Evolutionary conservation across 345 rosid species (phyloP).

Genomic region (Syzygium aromaticum): DNA sequence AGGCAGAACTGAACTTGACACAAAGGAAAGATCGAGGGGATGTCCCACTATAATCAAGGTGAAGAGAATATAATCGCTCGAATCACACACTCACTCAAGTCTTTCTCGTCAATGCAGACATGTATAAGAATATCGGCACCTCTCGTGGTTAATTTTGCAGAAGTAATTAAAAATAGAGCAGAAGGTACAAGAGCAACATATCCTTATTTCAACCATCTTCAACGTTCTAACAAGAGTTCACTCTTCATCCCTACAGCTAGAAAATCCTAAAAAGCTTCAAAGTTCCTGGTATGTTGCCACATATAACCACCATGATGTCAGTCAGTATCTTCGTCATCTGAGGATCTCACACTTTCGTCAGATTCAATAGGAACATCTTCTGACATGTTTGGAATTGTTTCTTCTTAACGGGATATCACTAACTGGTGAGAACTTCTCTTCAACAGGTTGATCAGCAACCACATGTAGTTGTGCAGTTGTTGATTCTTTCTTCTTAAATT

Average conservation of each 20-base stretch:
- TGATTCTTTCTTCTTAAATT: neutral
- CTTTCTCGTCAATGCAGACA: neutral
- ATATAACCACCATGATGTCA: neutral
- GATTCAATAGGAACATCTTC: neutral
- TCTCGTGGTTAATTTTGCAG: neutral
- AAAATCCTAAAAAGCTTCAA: neutral
- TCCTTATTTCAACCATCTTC: neutral
- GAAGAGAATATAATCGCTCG: no score
- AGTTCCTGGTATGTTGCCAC: neutral
- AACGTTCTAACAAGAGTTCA: neutral
- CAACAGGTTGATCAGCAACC: neutral
- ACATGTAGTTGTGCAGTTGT: accelerated
- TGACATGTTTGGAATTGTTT: neutral
- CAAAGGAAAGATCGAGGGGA: no score
- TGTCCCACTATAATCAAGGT: no score
- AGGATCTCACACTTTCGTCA: neutral
- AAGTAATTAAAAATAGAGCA: neutral
- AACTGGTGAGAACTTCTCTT: neutral
- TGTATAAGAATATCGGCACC: neutral
- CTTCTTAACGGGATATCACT: neutral
- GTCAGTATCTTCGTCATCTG: neutral
- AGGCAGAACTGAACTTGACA: no score
- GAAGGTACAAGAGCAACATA: neutral
- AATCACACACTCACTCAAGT: no score
- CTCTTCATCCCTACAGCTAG: neutral